Conservation (phyloP, 2,329 filamentous ascomycete genomes). For the Ophiocordyceps camponoti-floridani region DNA sequence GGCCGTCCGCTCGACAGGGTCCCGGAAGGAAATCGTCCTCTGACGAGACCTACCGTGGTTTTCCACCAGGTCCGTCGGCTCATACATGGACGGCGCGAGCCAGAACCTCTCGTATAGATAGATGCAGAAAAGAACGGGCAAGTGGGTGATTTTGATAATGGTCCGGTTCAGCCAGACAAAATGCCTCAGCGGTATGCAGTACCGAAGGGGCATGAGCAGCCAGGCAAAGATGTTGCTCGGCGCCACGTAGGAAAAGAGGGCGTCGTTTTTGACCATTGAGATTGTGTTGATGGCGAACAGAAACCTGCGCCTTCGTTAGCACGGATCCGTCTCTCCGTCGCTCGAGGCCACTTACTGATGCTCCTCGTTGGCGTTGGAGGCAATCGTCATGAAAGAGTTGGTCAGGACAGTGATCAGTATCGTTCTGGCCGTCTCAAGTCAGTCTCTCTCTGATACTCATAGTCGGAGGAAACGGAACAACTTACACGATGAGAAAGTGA, state of each 20-base stretch:
- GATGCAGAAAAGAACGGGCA: constrained; percentile 72
- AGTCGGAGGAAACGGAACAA: constrained; percentile 2
- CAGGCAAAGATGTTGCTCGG: constrained; percentile 85
- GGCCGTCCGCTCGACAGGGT: constrained; percentile 35
- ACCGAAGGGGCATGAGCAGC: constrained; percentile 70
- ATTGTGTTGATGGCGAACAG: constrained; percentile 94
- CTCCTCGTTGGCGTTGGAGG: constrained; percentile 83
- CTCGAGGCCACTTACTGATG: constrained; percentile 38
- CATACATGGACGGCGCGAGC: constrained; percentile 58
- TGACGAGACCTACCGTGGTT: constrained; percentile 34
- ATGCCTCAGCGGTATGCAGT: constrained; percentile 57
- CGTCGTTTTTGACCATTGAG: constrained; percentile 96
- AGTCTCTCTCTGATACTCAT: not conserved
- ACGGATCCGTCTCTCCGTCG: not conserved
- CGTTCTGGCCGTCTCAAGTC: constrained; percentile 29
- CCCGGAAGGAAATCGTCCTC: constrained; percentile 36
- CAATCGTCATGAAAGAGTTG: constrained; percentile 90
- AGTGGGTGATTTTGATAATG: constrained; percentile 80
- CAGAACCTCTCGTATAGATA: constrained; percentile 74
- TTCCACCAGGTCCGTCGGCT: constrained; percentile 75
- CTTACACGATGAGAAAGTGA: constrained; percentile 75
- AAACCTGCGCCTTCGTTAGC: constrained; percentile 31
- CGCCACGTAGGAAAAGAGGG: constrained; percentile 82
- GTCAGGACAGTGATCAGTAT: constrained; percentile 92
- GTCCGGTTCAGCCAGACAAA: constrained; percentile 81